These are phyloP conservation scores for Brasilioporus rufonigricans DNA, from an alignment of 768 basidiomycete species.

Conservation along the genomic window DNA sequence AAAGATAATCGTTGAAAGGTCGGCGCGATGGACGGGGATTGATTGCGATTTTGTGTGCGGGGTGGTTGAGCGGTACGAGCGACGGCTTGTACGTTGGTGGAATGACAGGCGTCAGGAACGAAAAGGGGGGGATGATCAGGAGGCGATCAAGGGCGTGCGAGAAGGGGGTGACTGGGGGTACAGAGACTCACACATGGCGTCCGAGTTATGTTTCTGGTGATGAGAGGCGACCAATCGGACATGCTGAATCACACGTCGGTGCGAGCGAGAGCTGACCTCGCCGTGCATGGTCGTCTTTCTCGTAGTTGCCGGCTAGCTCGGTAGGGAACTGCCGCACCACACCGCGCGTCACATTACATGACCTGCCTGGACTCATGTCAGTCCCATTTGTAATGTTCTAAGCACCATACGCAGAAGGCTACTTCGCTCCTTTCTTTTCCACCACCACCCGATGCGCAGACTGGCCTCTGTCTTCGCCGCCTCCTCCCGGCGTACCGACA, in stretches of 20 bases:
- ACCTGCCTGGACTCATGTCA: slow-evolving; percentile 9
- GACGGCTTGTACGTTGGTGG: slow-evolving; percentile 56
- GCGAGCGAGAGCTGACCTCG: slow-evolving; percentile 6
- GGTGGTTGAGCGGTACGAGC: slow-evolving; percentile 66
- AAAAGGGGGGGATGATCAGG: not conserved
- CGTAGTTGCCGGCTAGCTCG: slow-evolving; percentile 18
- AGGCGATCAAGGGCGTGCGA: slow-evolving; percentile 17
- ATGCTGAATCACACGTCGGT: slow-evolving; percentile 7
- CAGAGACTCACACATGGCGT: not conserved
- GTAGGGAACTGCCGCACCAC: slow-evolving; percentile 16
- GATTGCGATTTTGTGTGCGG: slow-evolving; percentile 46
- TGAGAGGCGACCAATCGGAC: not conserved
- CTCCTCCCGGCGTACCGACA: slow-evolving; percentile 36
- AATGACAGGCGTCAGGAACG: slow-evolving; percentile 24
- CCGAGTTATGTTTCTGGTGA: not conserved
- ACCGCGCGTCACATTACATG: not conserved
- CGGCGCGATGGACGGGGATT: slow-evolving; percentile 56
- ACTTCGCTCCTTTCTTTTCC: slow-evolving; percentile 20
- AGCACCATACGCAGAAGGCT: slow-evolving; percentile 13
- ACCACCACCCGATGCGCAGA: slow-evolving; percentile 54
- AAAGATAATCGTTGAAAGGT: slow-evolving; percentile 48
- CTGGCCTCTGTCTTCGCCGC: slow-evolving; percentile 58
- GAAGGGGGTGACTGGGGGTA: not conserved
- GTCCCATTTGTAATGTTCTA: slow-evolving; percentile 38
- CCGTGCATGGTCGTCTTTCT: slow-evolving; percentile 3